These are phyloP conservation scores for Sclerotiophoma versabilis DNA, from an alignment of 2,329 filamentous ascomycete species.

Conservation along the genomic window DNA sequence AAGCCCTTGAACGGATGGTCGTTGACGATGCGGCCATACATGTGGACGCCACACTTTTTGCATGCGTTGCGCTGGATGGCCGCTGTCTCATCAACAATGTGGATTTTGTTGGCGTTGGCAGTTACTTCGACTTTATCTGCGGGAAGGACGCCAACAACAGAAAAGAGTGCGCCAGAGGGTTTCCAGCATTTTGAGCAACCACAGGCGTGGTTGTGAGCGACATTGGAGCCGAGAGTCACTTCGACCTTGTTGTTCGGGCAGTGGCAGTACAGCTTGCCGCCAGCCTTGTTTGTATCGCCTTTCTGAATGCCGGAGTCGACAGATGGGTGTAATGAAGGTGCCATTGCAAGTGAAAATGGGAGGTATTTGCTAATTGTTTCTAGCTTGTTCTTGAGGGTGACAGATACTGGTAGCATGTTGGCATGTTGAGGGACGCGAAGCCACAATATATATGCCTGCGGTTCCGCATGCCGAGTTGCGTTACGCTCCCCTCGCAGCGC, in stretches of 20 bases:
- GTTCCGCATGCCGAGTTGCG: constrained; percentile 17
- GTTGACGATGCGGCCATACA: constrained; percentile 70
- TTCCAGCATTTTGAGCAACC: constrained; percentile 79
- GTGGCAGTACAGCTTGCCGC: constrained; percentile 68
- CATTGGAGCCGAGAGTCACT: constrained; percentile 64
- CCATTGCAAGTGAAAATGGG: constrained; percentile 29
- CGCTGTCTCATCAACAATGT: constrained; percentile 62
- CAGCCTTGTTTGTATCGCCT: constrained; percentile 62
- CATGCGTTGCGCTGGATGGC: constrained; percentile 60
- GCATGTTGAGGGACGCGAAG: background rate
- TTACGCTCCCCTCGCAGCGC: constrained; percentile 1
- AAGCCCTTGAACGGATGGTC: constrained; percentile 72
- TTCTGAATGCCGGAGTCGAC: constrained; percentile 68
- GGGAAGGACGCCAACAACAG: constrained; percentile 68
- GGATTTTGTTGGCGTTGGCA: constrained; percentile 65
- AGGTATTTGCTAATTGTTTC: constrained; percentile 19
- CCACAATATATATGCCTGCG: constrained; percentile 18
- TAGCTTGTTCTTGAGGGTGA: background rate
- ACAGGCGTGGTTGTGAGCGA: constrained; percentile 74
- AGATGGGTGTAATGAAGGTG: constrained; percentile 63
- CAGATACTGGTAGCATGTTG: background rate
- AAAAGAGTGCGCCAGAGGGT: constrained; percentile 68
- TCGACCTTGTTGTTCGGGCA: constrained; percentile 65
- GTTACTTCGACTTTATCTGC: constrained; percentile 63
- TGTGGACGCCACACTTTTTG: constrained; percentile 62